A percentile compares a stretch with the other conserved stretches of the same genome.
phyloP scores from a whole-genome alignment of 192 early-diverging fungal species.

The Rhizophlyctis rosea region DNA sequence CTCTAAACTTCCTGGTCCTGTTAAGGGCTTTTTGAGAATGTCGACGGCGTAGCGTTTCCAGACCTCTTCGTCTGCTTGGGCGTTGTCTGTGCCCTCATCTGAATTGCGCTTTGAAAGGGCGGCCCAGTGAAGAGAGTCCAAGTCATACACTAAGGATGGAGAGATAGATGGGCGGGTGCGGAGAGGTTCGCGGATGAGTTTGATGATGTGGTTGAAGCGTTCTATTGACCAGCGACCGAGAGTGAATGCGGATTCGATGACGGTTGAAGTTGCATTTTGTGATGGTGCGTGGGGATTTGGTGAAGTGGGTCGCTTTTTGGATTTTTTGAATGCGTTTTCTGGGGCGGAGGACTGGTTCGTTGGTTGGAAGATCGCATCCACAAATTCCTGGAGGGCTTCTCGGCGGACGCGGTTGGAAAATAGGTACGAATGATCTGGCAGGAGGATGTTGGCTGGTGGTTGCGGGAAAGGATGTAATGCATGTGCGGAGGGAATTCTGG shows the following conservation, averaged over 20 bases:
- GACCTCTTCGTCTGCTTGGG: constrained; percentile 24
- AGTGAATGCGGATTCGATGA: constrained; percentile 31
- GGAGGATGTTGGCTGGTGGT: no score
- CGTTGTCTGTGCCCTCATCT: constrained; percentile 22
- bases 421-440: no score
- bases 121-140: constrained; percentile 26
- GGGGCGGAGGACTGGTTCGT: not conserved
- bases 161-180: no score
- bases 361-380: not conserved
- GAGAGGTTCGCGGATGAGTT: constrained; percentile 17
- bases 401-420: constrained; percentile 2
- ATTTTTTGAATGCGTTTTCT: not conserved
- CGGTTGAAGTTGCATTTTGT: no score
- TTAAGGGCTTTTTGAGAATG: no score
- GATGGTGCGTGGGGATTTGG: constrained; percentile 4
- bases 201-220: constrained; percentile 27
- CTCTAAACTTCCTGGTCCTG: no score
- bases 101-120: constrained; percentile 19
- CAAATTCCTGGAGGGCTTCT: constrained; percentile 10
- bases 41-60: constrained; percentile 29
- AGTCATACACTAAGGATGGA: no score
- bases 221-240: constrained; percentile 31
- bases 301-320: not conserved
- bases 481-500: no score
- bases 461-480: no score